Evolutionary conservation across 1,284 basidiomycete species (phyloP), one percentile per base, ranked within the genome.

Genomic region (Cutaneotrichosporon cutaneum): DNA sequence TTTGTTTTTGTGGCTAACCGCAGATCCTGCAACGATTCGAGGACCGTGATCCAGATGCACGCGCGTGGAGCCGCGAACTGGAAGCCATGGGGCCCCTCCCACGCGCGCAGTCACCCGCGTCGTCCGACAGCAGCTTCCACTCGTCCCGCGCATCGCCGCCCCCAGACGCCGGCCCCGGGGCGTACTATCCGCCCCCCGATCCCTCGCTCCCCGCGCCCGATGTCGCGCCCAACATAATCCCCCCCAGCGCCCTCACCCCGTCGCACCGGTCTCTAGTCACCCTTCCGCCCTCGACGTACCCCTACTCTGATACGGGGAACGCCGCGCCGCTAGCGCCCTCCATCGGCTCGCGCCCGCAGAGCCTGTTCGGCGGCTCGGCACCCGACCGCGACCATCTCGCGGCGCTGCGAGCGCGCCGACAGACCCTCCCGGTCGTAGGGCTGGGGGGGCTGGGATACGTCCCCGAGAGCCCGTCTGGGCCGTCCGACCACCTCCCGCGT

Each of bases 1-100:
- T 16, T 14, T 24, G 13, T 30, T 24, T 27, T 50, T n/a, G 3
- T 51, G 14, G 33, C 53, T 51, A 33, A 39, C 57, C 2, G 3
- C 32, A 62, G 63, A 65, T 63, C 36, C 56, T 68, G 21, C 57
- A 65, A 36, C 57, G 63, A 21, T 66, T 59, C 26, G 51, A 58
- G 52, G 62, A 70, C 93, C 90, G 90, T 90, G 16, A 79, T 94
- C 63, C 84, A 87, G 65, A 90, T 88, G 73, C 92, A 92, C 85
- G 82, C 75, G 85, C 87, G 62, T 83, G 92, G 59, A 87, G 92
- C 24, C 82, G 85, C 67, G 93, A 96, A 78, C 80, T 96, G n/a
- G 90, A 91, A 71, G 86, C 88, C 14, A 87, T 71, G 85, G 84
- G 87, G 87, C 75, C 85, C 87, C n/a, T 82, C 21, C 60, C 21